phyloP scores from a whole-genome alignment of 202 grass and related monocot genomes.

The Musa balbisiana region DNA sequence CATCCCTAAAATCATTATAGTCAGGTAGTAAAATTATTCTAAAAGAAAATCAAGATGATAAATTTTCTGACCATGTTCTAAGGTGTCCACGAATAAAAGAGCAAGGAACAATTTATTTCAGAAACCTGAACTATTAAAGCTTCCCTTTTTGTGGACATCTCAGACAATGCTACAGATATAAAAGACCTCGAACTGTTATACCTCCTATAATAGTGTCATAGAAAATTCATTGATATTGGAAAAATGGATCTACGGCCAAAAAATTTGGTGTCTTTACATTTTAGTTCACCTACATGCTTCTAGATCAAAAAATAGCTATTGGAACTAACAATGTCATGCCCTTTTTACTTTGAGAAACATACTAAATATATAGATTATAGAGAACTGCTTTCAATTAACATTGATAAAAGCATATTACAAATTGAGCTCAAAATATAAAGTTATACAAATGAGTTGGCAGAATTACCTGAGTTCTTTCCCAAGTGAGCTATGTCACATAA shows the following conservation, averaged over 20 bases:
- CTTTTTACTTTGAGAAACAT: too few relatives aligned
- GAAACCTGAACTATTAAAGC: too few relatives aligned
- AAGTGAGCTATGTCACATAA: slow-evolving; percentile 75
- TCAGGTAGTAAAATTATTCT: too few relatives aligned
- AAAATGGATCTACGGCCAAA: background rate
- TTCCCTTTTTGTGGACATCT: too few relatives aligned
- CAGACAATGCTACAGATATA: too few relatives aligned
- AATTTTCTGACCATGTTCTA: too few relatives aligned
- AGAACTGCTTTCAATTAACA: background rate
- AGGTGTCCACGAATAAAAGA: too few relatives aligned
- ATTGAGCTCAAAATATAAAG: background rate
- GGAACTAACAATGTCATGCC: background rate
- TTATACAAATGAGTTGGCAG: background rate
- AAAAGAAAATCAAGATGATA: too few relatives aligned
- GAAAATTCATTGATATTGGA: background rate
- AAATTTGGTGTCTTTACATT: background rate
- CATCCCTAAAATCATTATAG: too few relatives aligned
- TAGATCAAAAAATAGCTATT: background rate
- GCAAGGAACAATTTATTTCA: too few relatives aligned
- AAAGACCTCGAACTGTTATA: too few relatives aligned
- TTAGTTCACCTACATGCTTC: background rate
- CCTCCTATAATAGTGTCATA: too few relatives aligned
- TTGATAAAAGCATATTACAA: background rate
- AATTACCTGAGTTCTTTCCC: slow-evolving; percentile 68
- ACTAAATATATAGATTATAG: background rate